Percentiles rank a stretch among this genome's conserved stretches.
Evolutionary conservation across 164 flowering plant genomes (phyloP).

Genomic region (Chimonanthus praecox): DNA sequence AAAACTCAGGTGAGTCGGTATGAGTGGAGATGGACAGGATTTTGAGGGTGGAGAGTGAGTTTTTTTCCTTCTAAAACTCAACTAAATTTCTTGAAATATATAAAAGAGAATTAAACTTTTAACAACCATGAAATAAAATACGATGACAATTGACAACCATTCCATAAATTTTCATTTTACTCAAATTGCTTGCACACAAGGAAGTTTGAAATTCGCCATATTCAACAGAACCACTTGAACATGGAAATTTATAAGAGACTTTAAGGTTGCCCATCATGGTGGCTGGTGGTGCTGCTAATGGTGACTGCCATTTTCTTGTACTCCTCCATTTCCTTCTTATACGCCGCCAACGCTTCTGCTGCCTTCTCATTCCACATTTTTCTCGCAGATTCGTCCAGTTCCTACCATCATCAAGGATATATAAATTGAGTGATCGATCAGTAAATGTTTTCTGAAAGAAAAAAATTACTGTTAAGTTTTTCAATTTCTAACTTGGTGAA

Average conservation of each 20-base stretch:
- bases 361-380: constrained; percentile 65
- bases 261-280: background rate
- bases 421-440: too few species aligned
- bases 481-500: background rate
- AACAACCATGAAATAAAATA: too few species aligned
- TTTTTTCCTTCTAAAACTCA: too few species aligned
- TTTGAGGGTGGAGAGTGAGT: too few species aligned
- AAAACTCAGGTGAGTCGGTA: too few species aligned
- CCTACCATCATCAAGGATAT: constrained; percentile 24
- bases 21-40: too few species aligned
- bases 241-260: background rate
- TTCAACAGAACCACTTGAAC: constrained; percentile 42
- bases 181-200: too few species aligned
- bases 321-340: constrained; percentile 81
- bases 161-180: too few species aligned
- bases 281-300: background rate
- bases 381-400: constrained; percentile 61
- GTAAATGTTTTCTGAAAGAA: background rate
- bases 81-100: too few species aligned
- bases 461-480: background rate
- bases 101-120: too few species aligned
- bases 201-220: background rate
- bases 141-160: too few species aligned
- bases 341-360: constrained; percentile 65
- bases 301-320: constrained; percentile 48